phyloP scores from a whole-genome alignment of 306 rosid genomes.

The Begonia peltatifolia region DNA sequence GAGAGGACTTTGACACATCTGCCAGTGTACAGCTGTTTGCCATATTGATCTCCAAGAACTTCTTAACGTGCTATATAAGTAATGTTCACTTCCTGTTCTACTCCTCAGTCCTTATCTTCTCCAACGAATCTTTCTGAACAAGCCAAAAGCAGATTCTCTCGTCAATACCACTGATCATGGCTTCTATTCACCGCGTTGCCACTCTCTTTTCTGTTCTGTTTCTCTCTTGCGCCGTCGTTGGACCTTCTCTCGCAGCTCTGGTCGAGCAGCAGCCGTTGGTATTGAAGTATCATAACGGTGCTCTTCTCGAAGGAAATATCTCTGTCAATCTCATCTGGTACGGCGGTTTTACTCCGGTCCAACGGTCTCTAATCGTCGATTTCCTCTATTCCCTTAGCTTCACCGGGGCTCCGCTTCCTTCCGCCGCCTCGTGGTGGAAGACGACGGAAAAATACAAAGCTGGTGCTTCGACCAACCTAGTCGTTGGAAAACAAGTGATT shows the following conservation, averaged over 20 bases:
- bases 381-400: slow-evolving; percentile 43
- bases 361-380: slow-evolving; percentile 65
- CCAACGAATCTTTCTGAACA: neutral
- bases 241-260: slow-evolving; percentile 20
- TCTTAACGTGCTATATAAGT: neutral
- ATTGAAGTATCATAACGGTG: slow-evolving; percentile 71
- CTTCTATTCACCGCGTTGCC: slow-evolving; percentile 17
- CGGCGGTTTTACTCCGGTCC: slow-evolving; percentile 57
- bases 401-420: slow-evolving; percentile 18
- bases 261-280: slow-evolving; percentile 61
- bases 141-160: neutral
- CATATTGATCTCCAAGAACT: neutral
- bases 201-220: slow-evolving; percentile 4
- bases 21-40: neutral
- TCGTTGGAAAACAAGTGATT: slow-evolving; percentile 49
- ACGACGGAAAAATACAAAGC: slow-evolving; percentile 58
- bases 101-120: neutral
- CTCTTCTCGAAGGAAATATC: slow-evolving; percentile 64
- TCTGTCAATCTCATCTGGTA: slow-evolving; percentile 81
- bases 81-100: neutral
- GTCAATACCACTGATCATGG: slow-evolving; percentile 10
- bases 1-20: neutral
- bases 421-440: slow-evolving; percentile 70
- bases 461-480: slow-evolving; percentile 38
- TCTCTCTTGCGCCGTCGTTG: neutral